phyloP scores from a whole-genome alignment of 352 stramenopile species.

The Lagenidium sp. region DNA sequence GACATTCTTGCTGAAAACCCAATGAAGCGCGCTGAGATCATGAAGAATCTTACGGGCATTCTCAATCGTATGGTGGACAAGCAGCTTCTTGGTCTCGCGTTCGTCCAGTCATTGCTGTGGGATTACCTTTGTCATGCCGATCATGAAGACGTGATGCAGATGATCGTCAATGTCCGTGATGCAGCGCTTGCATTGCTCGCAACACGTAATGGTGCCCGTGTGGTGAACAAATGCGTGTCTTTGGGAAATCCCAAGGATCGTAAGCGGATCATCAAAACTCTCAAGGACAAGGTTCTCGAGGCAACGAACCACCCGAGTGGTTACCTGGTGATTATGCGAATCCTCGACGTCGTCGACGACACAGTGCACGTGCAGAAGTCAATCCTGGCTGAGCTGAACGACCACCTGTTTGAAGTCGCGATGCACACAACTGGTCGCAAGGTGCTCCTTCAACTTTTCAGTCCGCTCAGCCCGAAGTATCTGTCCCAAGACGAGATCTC shows the following conservation, averaged over 20 bases:
- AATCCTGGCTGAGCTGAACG: constrained; percentile 73
- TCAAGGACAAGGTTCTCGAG: constrained; percentile 87
- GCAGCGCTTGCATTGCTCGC: constrained; percentile 77
- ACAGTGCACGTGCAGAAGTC: constrained; percentile 88
- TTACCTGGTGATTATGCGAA: constrained; percentile 85
- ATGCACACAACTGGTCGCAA: constrained; percentile 73
- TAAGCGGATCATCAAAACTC: constrained; percentile 87
- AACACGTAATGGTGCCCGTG: constrained; percentile 80
- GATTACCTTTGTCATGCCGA: constrained; percentile 84
- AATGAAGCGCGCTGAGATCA: constrained; percentile 60
- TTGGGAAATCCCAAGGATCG: constrained; percentile 83
- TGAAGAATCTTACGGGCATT: constrained; percentile 57
- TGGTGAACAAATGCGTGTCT: constrained; percentile 81
- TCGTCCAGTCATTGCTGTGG: constrained; percentile 86
- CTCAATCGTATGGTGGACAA: constrained; percentile 88
- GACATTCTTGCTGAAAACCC: constrained; percentile 62
- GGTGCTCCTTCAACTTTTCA: constrained; percentile 71
- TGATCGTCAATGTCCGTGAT: constrained; percentile 83
- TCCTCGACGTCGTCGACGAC: constrained; percentile 87
- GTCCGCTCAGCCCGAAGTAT: constrained; percentile 78
- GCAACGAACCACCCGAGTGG: constrained; percentile 86
- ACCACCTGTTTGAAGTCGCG: constrained; percentile 57
- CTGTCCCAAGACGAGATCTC: constrained; percentile 67
- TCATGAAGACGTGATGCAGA: constrained; percentile 68
- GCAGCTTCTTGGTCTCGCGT: constrained; percentile 79